Percentiles rank a stretch among this genome's conserved stretches.
Evolutionary conservation across 2,329 filamentous ascomycete genomes (phyloP).

Genomic region (Calonectria naviculata): DNA sequence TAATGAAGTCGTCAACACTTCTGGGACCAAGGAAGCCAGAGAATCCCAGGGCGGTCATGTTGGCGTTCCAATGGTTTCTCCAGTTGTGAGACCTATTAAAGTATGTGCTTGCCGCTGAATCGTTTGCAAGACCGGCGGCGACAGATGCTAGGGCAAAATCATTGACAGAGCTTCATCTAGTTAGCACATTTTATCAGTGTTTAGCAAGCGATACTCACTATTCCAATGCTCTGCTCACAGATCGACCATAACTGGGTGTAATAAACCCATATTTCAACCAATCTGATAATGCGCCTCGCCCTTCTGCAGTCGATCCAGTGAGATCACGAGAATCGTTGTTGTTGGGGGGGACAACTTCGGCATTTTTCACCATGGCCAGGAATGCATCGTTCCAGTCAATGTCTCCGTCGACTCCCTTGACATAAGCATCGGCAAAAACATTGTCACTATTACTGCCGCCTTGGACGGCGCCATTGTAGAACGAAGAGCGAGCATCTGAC

Average conservation of each 20-base stretch:
- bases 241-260: neutral
- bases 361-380: neutral
- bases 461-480: neutral
- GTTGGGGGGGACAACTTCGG: neutral
- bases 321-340: neutral
- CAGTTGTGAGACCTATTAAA: neutral
- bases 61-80: neutral
- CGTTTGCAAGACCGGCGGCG: neutral
- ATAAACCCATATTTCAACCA: neutral
- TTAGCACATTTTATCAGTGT: neutral
- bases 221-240: neutral
- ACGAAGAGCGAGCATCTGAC: neutral
- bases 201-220: neutral
- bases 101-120: neutral
- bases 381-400: neutral
- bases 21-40: neutral
- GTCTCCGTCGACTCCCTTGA: neutral
- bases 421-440: neutral
- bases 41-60: neutral
- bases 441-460: neutral
- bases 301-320: neutral
- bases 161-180: neutral
- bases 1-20: neutral
- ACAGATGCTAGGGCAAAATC: neutral
- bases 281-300: neutral